Percentiles rank a stretch among this genome's conserved stretches.
These are phyloP conservation scores for Anthoceros angustus DNA, from an alignment of 225 moss, liverwort and hornwort genomes.

Conservation along the genomic window DNA sequence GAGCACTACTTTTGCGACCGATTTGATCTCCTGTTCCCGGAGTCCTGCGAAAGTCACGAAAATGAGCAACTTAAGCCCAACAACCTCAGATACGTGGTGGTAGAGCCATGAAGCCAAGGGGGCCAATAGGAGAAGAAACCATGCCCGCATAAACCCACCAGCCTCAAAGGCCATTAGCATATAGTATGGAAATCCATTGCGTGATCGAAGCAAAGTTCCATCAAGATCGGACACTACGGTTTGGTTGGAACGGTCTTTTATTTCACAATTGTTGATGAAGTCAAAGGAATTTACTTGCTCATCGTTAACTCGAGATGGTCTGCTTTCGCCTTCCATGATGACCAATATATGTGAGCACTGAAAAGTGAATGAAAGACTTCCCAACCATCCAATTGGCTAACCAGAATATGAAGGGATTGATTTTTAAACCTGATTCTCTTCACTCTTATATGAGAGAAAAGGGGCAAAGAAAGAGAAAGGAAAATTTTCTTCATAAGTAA, in stretches of 20 bases:
- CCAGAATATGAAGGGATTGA: too few species aligned
- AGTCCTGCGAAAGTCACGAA: conserved; percentile 11
- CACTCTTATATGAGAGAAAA: too few species aligned
- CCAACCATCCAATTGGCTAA: too few species aligned
- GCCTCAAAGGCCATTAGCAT: conserved; percentile 12
- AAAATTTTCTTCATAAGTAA: too few species aligned
- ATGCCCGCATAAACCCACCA: conserved; percentile 6
- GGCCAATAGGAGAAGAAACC: conserved; percentile 6
- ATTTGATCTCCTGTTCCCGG: conserved; percentile 1
- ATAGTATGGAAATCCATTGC: conserved; percentile 10
- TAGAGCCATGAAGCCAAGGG: conserved; percentile 11
- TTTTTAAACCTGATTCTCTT: too few species aligned
- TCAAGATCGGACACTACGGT: conserved; percentile 12
- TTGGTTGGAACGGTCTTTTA: conserved; percentile 6
- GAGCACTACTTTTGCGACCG: conserved; percentile 10
- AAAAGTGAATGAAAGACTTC: too few species aligned
- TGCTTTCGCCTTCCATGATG: too few species aligned
- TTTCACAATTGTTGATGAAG: not conserved
- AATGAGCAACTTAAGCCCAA: conserved; percentile 9
- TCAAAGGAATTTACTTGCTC: not conserved
- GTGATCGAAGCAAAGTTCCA: conserved; percentile 9
- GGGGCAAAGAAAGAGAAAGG: too few species aligned
- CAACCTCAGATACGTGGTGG: conserved; percentile 6
- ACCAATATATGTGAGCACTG: too few species aligned
- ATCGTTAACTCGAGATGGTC: not conserved